Percentiles rank a stretch among this genome's conserved stretches.
Conservation (phyloP, 2,329 filamentous ascomycete genomes). For the Tympanopsis confertula region DNA sequence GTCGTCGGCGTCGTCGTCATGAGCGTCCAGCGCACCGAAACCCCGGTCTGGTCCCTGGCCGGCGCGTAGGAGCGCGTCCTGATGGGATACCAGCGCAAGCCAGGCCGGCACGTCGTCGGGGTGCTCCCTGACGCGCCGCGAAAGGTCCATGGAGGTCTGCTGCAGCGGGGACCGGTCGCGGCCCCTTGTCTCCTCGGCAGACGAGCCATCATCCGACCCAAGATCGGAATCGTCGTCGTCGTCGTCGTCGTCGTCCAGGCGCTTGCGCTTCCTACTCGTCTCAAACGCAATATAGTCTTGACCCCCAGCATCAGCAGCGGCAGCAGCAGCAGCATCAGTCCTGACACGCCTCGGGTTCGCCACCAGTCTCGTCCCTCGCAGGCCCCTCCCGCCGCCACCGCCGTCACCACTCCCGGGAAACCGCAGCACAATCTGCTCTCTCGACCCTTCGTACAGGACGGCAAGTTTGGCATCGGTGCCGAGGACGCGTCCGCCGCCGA, state of each 20-base stretch:
- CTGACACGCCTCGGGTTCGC: conserved; percentile 17
- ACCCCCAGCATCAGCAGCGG: background rate
- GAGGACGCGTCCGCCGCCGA: conserved; percentile 58
- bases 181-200: conserved; percentile 48
- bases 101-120: conserved; percentile 62
- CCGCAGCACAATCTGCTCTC: conserved; percentile 37
- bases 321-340: conserved; percentile 7
- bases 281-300: conserved; percentile 37
- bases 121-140: conserved; percentile 47
- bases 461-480: conserved; percentile 47
- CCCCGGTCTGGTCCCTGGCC: conserved; percentile 29
- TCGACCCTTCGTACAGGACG: conserved; percentile 55
- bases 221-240: conserved; percentile 29
- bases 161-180: conserved; percentile 32
- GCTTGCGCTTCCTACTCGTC: conserved; percentile 28
- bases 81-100: conserved; percentile 69
- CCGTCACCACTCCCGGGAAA: conserved; percentile 20
- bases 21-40: too few species aligned
- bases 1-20: conserved; percentile 22
- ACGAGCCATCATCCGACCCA: conserved; percentile 50
- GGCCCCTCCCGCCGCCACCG: conserved; percentile 25
- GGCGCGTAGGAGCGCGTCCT: conserved; percentile 52
- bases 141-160: conserved; percentile 48
- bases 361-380: conserved; percentile 35
- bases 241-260: conserved; percentile 11